Evolutionary conservation across 371 early-diverging fungal genomes (phyloP).

Genomic region (Blakeslea trispora): DNA sequence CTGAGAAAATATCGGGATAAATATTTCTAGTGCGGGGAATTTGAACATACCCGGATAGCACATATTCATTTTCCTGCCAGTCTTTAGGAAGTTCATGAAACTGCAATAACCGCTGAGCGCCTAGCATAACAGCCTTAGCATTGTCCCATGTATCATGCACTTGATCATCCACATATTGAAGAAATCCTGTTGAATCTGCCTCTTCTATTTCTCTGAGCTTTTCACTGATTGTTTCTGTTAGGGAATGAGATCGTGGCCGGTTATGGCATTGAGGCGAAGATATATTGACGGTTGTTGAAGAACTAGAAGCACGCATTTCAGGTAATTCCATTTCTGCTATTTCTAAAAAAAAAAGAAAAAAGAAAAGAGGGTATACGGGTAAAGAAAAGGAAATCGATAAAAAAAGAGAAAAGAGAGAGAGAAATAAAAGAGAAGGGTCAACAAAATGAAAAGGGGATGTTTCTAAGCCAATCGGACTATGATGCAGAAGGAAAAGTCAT

Average conservation of each 20-base stretch:
- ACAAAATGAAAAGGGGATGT: not conserved
- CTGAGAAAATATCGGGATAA: constrained; percentile 3
- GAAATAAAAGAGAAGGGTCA: not conserved
- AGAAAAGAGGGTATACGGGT: not conserved
- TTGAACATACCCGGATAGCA: constrained; percentile 46
- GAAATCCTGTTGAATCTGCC: constrained; percentile 34
- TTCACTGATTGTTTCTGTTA: constrained; percentile 12
- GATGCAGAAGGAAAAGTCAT: constrained; percentile 16
- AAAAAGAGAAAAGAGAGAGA: not conserved
- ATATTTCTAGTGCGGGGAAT: not conserved
- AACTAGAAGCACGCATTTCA: not conserved
- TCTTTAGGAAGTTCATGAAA: constrained; percentile 62
- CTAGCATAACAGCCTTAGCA: constrained; percentile 53
- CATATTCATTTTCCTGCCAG: constrained; percentile 67
- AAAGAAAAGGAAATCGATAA: not conserved
- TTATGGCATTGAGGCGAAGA: constrained; percentile 9
- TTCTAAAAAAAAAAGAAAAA: constrained; percentile 2
- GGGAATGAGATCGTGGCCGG: constrained; percentile 3
- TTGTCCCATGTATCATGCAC: constrained; percentile 50
- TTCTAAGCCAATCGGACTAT: constrained; percentile 25
- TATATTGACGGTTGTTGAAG: not conserved
- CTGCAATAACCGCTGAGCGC: constrained; percentile 55
- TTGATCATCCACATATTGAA: constrained; percentile 41
- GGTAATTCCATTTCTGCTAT: not conserved
- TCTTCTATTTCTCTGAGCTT: constrained; percentile 34